Percentiles rank a stretch among this genome's conserved stretches.
Evolutionary conservation across 1,139 yeast genomes (phyloP).

Genomic region (Sugiyamaella neomexicana): DNA sequence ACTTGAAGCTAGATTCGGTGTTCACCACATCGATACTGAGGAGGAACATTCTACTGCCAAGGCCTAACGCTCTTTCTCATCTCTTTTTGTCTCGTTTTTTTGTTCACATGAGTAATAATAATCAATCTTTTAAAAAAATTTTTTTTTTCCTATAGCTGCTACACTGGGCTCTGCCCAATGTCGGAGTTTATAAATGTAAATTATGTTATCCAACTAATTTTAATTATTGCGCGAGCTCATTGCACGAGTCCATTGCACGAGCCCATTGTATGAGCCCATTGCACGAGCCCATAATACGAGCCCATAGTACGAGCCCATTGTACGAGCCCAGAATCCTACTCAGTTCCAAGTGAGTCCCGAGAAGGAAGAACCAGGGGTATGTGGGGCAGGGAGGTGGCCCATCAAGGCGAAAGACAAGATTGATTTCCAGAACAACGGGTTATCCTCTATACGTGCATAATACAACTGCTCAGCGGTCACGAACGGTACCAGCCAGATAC

Average conservation of each 20-base stretch:
- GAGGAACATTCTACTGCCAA: conserved; percentile 1
- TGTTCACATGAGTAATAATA: conserved; percentile 7
- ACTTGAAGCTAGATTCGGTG: conserved; percentile 20
- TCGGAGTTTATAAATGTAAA: too few relatives aligned
- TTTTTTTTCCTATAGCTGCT: not conserved
- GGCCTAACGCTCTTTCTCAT: conserved; percentile 1
- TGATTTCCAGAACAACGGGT: too few relatives aligned
- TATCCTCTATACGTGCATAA: not conserved
- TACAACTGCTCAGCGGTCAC: too few relatives aligned
- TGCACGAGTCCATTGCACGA: too few relatives aligned
- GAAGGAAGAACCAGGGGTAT: not conserved
- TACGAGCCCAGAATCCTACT: not conserved
- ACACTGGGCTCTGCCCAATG: conserved; percentile 1
- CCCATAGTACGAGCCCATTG: too few relatives aligned
- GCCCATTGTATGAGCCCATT: too few relatives aligned
- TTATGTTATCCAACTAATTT: too few relatives aligned
- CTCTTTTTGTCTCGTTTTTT: conserved; percentile 9
- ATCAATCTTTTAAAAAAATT: conserved; percentile 3
- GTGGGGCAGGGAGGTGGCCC: not conserved
- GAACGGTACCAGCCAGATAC: too few relatives aligned
- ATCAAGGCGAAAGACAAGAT: too few relatives aligned
- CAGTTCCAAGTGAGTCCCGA: not conserved
- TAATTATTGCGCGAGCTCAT: too few relatives aligned
- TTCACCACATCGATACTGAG: conserved; percentile 1
- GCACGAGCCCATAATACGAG: not conserved